Percentiles rank a stretch among this genome's conserved stretches.
These are phyloP conservation scores for Penicillium sp. DNA, from an alignment of 2,329 filamentous ascomycete genomes.

Conservation along the genomic window DNA sequence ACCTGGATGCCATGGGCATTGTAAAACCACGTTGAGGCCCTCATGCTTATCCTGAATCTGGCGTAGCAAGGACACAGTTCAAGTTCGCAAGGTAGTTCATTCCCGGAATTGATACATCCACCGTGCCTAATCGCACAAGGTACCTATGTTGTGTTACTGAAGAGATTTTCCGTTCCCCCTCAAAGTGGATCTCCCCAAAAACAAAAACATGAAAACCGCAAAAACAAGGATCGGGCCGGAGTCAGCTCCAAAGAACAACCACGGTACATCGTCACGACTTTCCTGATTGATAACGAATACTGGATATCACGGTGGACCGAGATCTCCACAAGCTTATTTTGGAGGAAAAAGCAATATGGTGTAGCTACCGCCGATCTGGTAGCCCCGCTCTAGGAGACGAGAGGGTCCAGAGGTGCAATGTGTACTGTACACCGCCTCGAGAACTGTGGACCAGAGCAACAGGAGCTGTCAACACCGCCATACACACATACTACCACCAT, in stretches of 20 bases:
- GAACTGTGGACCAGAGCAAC: no score
- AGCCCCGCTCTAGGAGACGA: not conserved
- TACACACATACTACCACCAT: not conserved
- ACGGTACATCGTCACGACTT: not conserved
- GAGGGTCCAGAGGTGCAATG: not conserved
- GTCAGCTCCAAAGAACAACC: not conserved
- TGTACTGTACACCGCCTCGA: not conserved
- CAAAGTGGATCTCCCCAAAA: not conserved
- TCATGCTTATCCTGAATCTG: not conserved
- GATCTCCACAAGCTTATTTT: slow-evolving; percentile 4
- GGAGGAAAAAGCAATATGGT: slow-evolving; percentile 1
- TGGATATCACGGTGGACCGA: slow-evolving; percentile 1
- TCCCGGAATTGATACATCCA: not conserved
- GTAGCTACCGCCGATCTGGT: slow-evolving; percentile 1
- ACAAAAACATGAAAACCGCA: not conserved
- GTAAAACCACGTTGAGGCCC: not conserved
- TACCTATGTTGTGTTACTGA: not conserved
- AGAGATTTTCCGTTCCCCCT: not conserved
- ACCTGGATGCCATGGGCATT: not conserved
- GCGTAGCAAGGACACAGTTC: not conserved
- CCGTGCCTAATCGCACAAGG: not conserved
- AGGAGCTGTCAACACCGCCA: not conserved
- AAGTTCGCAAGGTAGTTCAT: not conserved
- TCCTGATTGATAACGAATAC: not conserved
- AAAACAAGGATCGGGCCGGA: not conserved